Evolutionary conservation across 768 basidiomycete genomes (phyloP).

Genomic region (Boletus tomentosulus): DNA sequence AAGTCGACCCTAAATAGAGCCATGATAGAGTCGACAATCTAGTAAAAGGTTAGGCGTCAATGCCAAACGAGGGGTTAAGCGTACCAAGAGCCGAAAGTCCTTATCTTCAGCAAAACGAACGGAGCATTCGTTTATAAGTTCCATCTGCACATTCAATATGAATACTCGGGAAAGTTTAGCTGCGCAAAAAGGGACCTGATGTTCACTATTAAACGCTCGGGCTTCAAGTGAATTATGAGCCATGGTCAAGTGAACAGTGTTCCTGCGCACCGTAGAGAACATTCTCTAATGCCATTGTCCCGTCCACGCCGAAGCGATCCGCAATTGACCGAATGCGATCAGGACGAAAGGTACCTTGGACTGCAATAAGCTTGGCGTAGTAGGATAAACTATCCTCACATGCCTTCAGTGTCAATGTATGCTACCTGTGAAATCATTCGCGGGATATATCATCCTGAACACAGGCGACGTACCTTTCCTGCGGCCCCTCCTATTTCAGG

Average conservation of each 20-base stretch:
- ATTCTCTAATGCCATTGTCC: conserved; percentile 81
- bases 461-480: conserved; percentile 57
- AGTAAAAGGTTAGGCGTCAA: conserved; percentile 9
- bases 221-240: conserved; percentile 42
- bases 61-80: not conserved
- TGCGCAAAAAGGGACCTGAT: conserved; percentile 54
- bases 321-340: conserved; percentile 90
- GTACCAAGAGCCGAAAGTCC: conserved; percentile 68
- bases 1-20: conserved; percentile 93
- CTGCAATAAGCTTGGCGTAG: conserved; percentile 19
- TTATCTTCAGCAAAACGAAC: conserved; percentile 87
- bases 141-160: conserved; percentile 54
- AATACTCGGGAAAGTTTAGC: not conserved
- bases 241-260: not conserved
- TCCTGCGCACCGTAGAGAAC: conserved; percentile 70
- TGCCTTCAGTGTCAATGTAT: conserved; percentile 87
- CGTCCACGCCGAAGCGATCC: conserved; percentile 91
- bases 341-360: conserved; percentile 87
- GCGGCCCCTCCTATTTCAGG: conserved; percentile 85
- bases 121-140: conserved; percentile 86
- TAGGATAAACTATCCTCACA: not conserved
- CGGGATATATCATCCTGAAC: conserved; percentile 1
- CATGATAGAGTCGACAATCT: conserved; percentile 98
- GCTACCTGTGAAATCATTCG: conserved; percentile 54
- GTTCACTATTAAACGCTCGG: conserved; percentile 88